A percentile compares a stretch with the other conserved stretches of the same genome.
phyloP scores from a whole-genome alignment of 1,284 basidiomycete genomes.

The Cutaneotrichosporon cutaneum region DNA sequence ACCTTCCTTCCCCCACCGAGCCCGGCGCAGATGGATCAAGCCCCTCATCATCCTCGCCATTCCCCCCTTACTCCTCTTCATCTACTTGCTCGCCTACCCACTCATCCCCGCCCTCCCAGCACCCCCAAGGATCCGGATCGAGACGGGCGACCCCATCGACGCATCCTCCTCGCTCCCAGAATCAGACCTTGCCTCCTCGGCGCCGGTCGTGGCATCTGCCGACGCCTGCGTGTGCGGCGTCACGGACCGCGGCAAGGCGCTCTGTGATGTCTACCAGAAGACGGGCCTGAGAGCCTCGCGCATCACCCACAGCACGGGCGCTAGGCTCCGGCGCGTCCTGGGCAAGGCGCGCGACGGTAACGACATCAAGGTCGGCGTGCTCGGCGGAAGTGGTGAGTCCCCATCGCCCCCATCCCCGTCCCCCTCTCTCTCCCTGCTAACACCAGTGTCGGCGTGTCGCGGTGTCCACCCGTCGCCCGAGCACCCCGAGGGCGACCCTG shows the following conservation, averaged over 20 bases:
- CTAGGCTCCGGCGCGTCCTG: slow-evolving; percentile 39
- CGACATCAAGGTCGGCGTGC: slow-evolving; percentile 43
- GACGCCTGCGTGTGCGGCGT: slow-evolving; percentile 35
- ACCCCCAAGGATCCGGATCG: slow-evolving; percentile 39
- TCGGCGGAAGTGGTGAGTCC: slow-evolving; percentile 49
- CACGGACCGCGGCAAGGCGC: slow-evolving; percentile 33
- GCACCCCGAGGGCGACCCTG: slow-evolving; percentile 47
- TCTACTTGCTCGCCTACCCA: slow-evolving; percentile 42
- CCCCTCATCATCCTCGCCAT: slow-evolving; percentile 32
- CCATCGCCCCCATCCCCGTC: neutral
- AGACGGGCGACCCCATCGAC: slow-evolving; percentile 6
- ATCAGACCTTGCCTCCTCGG: neutral
- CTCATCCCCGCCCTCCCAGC: slow-evolving; percentile 44
- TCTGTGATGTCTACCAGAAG: slow-evolving; percentile 44
- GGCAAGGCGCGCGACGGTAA: slow-evolving; percentile 41
- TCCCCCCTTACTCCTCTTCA: slow-evolving; percentile 36
- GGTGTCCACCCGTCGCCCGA: slow-evolving; percentile 45
- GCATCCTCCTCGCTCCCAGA: neutral
- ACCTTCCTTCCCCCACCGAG: neutral
- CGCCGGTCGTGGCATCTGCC: slow-evolving; percentile 1
- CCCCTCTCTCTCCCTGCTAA: slow-evolving; percentile 13
- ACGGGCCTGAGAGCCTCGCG: slow-evolving; percentile 35
- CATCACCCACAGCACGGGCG: slow-evolving; percentile 41
- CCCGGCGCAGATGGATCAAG: slow-evolving; percentile 26
- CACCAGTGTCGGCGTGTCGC: slow-evolving; percentile 49